Percentiles rank a stretch among this genome's conserved stretches.
Evolutionary conservation across 2,329 filamentous ascomycete genomes (phyloP).

Genomic region (Penicillium aurantiogriseum): DNA sequence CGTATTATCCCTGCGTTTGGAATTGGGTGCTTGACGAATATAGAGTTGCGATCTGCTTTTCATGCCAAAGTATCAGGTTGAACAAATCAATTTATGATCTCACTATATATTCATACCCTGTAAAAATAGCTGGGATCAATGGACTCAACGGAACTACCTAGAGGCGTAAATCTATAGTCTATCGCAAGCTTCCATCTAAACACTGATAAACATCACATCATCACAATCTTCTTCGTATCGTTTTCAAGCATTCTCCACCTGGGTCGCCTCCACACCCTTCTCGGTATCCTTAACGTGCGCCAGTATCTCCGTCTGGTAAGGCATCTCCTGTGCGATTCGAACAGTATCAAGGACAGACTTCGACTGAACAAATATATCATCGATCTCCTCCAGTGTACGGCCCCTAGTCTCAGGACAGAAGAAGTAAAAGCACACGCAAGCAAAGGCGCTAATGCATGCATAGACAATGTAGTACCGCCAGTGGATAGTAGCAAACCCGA

Average conservation of each 20-base stretch:
- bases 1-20: constrained; percentile 85
- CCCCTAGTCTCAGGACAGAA: constrained; percentile 42
- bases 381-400: constrained; percentile 39
- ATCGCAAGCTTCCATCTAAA: background rate
- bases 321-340: constrained; percentile 18
- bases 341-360: constrained; percentile 30
- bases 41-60: constrained; percentile 30
- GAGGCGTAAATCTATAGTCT: background rate
- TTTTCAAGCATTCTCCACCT: constrained; percentile 7
- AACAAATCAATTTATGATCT: background rate
- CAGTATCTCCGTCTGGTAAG: constrained; percentile 20
- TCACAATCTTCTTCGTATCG: background rate
- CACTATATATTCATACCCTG: background rate
- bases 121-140: background rate
- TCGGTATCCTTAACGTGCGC: constrained; percentile 8
- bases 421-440: constrained; percentile 31
- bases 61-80: constrained; percentile 14
- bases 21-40: constrained; percentile 78
- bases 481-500: constrained; percentile 46
- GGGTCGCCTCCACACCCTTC: constrained; percentile 2
- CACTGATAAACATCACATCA: background rate
- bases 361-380: constrained; percentile 36
- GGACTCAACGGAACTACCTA: background rate
- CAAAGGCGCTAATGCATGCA: constrained; percentile 39
- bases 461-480: constrained; percentile 49